Percentiles rank a stretch among this genome's conserved stretches.
phyloP scores from a whole-genome alignment of 23 red algal species.

The Gracilaria caudata region DNA sequence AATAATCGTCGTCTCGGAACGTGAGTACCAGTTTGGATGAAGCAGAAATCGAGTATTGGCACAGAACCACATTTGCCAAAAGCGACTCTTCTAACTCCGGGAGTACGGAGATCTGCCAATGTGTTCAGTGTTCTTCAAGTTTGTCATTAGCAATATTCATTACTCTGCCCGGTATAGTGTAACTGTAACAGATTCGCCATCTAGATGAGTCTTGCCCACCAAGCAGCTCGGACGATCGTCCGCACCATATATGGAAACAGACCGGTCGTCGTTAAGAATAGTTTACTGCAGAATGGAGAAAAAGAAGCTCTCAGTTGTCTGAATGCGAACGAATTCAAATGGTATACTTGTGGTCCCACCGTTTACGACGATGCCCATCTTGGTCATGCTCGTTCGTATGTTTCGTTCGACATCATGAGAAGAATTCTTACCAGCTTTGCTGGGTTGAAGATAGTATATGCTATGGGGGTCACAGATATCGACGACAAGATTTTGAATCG shows the following conservation, averaged over 20 bases:
- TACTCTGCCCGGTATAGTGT: background rate
- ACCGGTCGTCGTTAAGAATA: conserved; percentile 30
- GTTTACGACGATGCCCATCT: conserved; percentile 94
- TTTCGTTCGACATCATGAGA: conserved; percentile 88
- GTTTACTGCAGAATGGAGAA: conserved; percentile 22
- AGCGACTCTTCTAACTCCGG: too few species aligned
- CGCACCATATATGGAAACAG: conserved; percentile 26
- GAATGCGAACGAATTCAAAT: conserved; percentile 32
- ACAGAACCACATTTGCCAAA: too few species aligned
- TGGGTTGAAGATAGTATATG: conserved; percentile 50
- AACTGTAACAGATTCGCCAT: background rate
- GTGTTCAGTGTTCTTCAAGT: background rate
- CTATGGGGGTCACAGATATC: conserved; percentile 90
- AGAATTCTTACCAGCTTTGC: conserved; percentile 65
- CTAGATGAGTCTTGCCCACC: background rate
- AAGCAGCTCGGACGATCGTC: conserved; percentile 14
- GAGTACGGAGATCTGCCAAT: too few species aligned
- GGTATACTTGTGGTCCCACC: conserved; percentile 97
- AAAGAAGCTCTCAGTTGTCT: conserved; percentile 39
- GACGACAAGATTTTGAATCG: conserved; percentile 95
- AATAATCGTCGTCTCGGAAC: too few species aligned
- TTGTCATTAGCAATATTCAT: background rate
- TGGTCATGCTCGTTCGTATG: conserved; percentile 94
- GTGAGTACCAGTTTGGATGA: too few species aligned
- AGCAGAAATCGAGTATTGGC: too few species aligned